phyloP scores from a whole-genome alignment of 352 stramenopile species.

The Thraustochytrium striatum region DNA sequence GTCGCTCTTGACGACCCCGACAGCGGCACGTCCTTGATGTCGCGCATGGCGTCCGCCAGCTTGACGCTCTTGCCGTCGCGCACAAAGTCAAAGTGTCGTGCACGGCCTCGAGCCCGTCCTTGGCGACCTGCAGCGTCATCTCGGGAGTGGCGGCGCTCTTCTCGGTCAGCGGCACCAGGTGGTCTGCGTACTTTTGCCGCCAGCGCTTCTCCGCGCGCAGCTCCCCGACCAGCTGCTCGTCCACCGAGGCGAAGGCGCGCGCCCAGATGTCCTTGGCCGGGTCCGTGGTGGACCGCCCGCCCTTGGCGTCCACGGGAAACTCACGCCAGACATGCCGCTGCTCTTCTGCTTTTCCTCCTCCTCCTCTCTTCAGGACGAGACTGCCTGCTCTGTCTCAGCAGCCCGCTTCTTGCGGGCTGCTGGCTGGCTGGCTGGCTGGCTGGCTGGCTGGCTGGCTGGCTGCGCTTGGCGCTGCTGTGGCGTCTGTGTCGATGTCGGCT shows the following conservation, averaged over 20 bases:
- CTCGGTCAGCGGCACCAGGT: constrained; percentile 17
- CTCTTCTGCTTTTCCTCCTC: too few relatives aligned
- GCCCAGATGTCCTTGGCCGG: constrained; percentile 32
- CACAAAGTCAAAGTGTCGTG: constrained; percentile 46
- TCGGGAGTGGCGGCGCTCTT: constrained; percentile 11
- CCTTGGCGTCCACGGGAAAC: constrained; percentile 30
- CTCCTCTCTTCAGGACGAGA: too few relatives aligned
- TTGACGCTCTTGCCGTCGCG: background rate
- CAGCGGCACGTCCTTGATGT: background rate
- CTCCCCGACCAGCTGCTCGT: background rate
- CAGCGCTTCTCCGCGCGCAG: constrained; percentile 49
- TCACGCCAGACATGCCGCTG: constrained; percentile 31
- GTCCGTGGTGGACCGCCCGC: constrained; percentile 18
- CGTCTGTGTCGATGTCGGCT: too few relatives aligned
- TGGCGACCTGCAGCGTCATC: background rate
- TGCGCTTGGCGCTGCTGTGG: too few relatives aligned
- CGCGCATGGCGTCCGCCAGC: background rate
- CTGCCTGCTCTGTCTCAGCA: too few relatives aligned
- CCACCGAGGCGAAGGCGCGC: constrained; percentile 3
- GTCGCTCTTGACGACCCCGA: too few relatives aligned
- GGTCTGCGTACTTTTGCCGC: constrained; percentile 44
- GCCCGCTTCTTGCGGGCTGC: too few relatives aligned
- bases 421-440: too few relatives aligned
- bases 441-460: too few relatives aligned
- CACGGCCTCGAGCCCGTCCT: constrained; percentile 37